Base-by-base conservation (phyloP, 129 eudicot genomes). In the Arctium minus region DNA sequence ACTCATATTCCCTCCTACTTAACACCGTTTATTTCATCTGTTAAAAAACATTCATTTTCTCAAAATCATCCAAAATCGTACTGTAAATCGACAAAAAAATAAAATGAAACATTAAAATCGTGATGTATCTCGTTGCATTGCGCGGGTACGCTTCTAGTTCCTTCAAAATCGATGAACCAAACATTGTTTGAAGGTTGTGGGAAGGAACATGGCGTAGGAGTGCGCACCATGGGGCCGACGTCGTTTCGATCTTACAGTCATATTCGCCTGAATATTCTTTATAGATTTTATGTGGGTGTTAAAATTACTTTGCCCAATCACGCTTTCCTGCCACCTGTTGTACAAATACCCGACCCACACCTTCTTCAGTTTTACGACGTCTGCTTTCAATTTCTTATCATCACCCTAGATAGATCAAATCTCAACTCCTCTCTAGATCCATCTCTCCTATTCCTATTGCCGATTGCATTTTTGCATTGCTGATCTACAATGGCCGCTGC, bases 221-320 rank as follows among this genome's bases (percentile, higher is more conserved):
- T 22, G 27, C n/a, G n/a, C n/a, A n/a, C 27, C 27, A 22, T 22
- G 27, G 27, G 0, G 27, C 27, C 27, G 81, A 77, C 88, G 85
- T 81, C 53, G 80, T 8, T 32, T 27, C 17, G 53, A 31, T 46
- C 83, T 22, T 37, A 80, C 80, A 83, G 74, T 73, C n/a, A 80
- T 89, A 89, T 89, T 88, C 93, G 82, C 88, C 84, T 77, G 90
- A 73, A 88, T 89, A 88, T 89, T 86, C 97, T 74, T 48, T 29
- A 38, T 65, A 73, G 22, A 79, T 73, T 79, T 81, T 76, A 72
- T 53, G 83, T 84, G 86, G 86, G 79, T 78, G 69, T 73, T 36
- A 84, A 62, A 84, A 73, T 62, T 40, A 50, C 77, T 64, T 29
- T 17, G 3, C 70, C 18, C 13, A 3, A 17, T 69, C 18, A 65